Conservation (phyloP, 352 stramenopile species). For the Phytophthora meadii region DNA sequence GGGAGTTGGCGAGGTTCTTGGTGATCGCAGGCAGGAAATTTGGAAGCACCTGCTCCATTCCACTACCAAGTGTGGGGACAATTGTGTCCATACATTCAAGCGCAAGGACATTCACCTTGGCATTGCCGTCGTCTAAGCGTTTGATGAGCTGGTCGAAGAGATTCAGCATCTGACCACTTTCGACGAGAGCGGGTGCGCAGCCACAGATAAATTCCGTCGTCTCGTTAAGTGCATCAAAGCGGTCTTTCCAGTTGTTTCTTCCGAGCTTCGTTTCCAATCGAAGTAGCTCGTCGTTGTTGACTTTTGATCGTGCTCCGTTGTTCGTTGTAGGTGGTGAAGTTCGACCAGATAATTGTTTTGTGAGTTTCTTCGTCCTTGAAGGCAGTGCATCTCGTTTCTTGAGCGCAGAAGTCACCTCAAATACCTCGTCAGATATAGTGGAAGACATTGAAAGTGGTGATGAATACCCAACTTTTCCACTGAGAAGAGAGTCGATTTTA, state of each 20-base stretch:
- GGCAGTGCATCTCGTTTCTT: slow-evolving; percentile 20
- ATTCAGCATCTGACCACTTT: slow-evolving; percentile 53
- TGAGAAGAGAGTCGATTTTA: slow-evolving; percentile 62
- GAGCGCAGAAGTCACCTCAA: background rate
- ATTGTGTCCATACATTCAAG: slow-evolving; percentile 67
- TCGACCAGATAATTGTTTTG: slow-evolving; percentile 21
- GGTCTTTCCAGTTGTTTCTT: slow-evolving; percentile 84
- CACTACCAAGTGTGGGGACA: slow-evolving; percentile 53
- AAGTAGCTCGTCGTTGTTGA: slow-evolving; percentile 53
- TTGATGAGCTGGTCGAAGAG: slow-evolving; percentile 81
- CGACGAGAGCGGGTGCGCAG: slow-evolving; percentile 19
- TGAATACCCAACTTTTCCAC: slow-evolving; percentile 32
- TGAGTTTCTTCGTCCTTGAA: slow-evolving; percentile 9
- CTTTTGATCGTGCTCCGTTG: slow-evolving; percentile 27
- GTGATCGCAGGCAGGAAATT: slow-evolving; percentile 61
- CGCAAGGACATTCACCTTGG: slow-evolving; percentile 69
- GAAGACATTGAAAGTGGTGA: slow-evolving; percentile 16
- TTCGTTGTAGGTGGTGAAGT: slow-evolving; percentile 20
- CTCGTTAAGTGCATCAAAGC: slow-evolving; percentile 65
- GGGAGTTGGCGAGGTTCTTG: slow-evolving; percentile 66
- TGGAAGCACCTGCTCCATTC: slow-evolving; percentile 66
- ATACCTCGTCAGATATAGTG: background rate
- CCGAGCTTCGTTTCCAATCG: slow-evolving; percentile 58
- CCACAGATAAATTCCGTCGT: slow-evolving; percentile 43
- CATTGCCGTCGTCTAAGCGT: slow-evolving; percentile 78